phyloP scores from a whole-genome alignment of 805 yeast species.

The Candida dajiaensis region DNA sequence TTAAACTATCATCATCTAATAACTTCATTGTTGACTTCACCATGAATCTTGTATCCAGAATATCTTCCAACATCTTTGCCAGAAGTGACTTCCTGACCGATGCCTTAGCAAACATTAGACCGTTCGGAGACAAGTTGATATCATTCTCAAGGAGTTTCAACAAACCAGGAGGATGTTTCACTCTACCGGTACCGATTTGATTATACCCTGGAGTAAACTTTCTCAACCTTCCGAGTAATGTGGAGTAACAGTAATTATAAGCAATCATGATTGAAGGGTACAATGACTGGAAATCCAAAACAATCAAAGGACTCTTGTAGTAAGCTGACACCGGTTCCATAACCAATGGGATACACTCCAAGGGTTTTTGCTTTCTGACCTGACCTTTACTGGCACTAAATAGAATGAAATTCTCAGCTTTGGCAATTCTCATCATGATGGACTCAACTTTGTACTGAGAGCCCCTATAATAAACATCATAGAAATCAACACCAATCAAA shows the following conservation, averaged over 20 bases:
- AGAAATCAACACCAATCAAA: slow-evolving; percentile 82
- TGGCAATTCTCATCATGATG: slow-evolving; percentile 64
- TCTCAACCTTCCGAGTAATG: slow-evolving; percentile 57
- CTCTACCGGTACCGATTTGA: slow-evolving; percentile 40
- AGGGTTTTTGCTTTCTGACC: slow-evolving; percentile 77
- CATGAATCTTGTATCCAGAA: slow-evolving; percentile 73
- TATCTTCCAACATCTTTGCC: slow-evolving; percentile 79
- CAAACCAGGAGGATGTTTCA: slow-evolving; percentile 52
- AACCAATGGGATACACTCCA: slow-evolving; percentile 84
- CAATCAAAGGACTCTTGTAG: slow-evolving; percentile 85
- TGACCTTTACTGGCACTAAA: slow-evolving; percentile 76
- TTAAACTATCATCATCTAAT: slow-evolving; percentile 40
- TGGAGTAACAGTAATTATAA: slow-evolving; percentile 80
- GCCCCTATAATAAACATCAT: slow-evolving; percentile 82
- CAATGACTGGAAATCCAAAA: slow-evolving; percentile 87
- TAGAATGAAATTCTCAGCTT: slow-evolving; percentile 65
- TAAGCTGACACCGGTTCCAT: slow-evolving; percentile 87
- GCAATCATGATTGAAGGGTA: slow-evolving; percentile 94
- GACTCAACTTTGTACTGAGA: slow-evolving; percentile 95
- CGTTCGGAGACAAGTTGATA: slow-evolving; percentile 78
- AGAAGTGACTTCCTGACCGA: slow-evolving; percentile 63
- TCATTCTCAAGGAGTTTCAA: slow-evolving; percentile 47
- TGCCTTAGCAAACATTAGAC: slow-evolving; percentile 67
- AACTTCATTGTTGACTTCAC: slow-evolving; percentile 69
- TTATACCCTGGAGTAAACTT: slow-evolving; percentile 42